These are phyloP conservation scores for Saprolegnia parasitica DNA, from an alignment of 352 stramenopile species.

Conservation along the genomic window DNA sequence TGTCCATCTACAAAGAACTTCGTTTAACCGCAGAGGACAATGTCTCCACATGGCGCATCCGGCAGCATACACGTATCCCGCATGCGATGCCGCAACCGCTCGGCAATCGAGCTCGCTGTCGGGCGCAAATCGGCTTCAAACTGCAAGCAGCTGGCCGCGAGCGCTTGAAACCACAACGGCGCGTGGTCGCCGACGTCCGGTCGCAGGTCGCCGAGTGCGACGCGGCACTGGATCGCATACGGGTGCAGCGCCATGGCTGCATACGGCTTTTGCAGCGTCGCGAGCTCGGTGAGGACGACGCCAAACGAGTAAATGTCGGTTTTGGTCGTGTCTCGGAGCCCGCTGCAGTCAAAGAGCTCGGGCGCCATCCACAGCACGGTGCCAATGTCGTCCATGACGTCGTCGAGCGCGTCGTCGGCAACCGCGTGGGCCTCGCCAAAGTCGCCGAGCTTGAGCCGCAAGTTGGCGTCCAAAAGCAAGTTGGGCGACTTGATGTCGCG, in stretches of 20 bases:
- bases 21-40: too few relatives aligned
- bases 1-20: too few relatives aligned
- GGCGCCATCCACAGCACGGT: slow-evolving; percentile 20
- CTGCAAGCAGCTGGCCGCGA: slow-evolving; percentile 38
- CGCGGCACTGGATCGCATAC: slow-evolving; percentile 51
- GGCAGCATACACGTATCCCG: neutral
- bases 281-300: slow-evolving; percentile 14
- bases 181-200: slow-evolving; percentile 42
- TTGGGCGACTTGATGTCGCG: slow-evolving; percentile 16
- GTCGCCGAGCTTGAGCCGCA: slow-evolving; percentile 4
- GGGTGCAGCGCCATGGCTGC: neutral
- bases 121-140: slow-evolving; percentile 38
- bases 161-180: slow-evolving; percentile 34
- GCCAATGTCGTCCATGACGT: slow-evolving; percentile 35
- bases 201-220: slow-evolving; percentile 42
- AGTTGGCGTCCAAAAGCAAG: neutral
- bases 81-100: neutral
- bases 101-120: slow-evolving; percentile 47
- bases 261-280: slow-evolving; percentile 32
- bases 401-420: slow-evolving; percentile 40
- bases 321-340: neutral
- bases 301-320: slow-evolving; percentile 14
- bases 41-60: too few relatives aligned
- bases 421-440: slow-evolving; percentile 5
- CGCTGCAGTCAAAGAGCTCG: slow-evolving; percentile 25